Percentiles rank a stretch among this genome's conserved stretches.
Evolutionary conservation across 345 rosid genomes (phyloP).

Genomic region (Eucalyptus decipiens): DNA sequence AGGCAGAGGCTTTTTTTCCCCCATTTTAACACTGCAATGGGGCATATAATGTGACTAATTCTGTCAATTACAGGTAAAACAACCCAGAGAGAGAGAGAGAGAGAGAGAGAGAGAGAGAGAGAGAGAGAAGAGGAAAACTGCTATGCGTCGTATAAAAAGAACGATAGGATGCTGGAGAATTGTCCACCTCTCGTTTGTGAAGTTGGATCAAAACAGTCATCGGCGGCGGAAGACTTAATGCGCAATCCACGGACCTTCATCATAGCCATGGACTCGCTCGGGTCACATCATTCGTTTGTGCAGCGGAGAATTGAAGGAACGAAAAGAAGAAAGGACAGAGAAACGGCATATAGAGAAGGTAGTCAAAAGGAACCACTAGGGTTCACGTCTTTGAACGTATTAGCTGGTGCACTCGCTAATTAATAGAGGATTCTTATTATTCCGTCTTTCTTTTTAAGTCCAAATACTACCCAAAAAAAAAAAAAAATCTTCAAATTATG

Average conservation of each 20-base stretch:
- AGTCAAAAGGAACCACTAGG: background rate
- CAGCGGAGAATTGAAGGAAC: background rate
- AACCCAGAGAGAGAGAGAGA: too few relatives aligned
- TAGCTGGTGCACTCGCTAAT: slow-evolving; percentile 14
- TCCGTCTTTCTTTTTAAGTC: background rate
- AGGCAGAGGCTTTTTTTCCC: background rate
- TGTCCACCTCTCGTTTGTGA: background rate
- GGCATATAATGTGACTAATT: background rate
- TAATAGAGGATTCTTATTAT: background rate
- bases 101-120: background rate
- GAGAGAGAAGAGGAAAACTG: background rate
- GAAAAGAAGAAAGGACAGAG: background rate
- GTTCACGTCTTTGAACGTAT: background rate
- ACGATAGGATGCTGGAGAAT: background rate
- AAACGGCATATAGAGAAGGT: slow-evolving; percentile 5
- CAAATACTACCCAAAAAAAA: background rate
- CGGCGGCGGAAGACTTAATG: background rate
- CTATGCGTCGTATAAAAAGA: background rate
- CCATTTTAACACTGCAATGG: background rate
- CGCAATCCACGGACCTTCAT: background rate
- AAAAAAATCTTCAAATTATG: background rate
- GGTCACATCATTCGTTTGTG: background rate
- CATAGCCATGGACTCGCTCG: background rate
- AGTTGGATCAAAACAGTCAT: background rate
- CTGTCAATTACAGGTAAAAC: background rate